Conservation (phyloP, 1,284 basidiomycete genomes). For the Schizophyllum amplum region DNA sequence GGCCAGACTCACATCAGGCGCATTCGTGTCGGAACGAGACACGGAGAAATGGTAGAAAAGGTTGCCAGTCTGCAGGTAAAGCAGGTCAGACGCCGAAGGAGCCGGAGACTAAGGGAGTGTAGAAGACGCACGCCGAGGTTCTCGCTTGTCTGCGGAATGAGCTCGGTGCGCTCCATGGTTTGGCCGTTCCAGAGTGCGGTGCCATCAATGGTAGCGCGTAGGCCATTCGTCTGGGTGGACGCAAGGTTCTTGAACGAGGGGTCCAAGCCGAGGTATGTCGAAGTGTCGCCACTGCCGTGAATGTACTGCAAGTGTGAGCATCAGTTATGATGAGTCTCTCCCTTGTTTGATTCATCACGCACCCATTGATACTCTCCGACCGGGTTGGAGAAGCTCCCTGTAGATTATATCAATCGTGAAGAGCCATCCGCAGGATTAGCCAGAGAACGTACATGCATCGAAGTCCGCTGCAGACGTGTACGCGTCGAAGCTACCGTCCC, state of each 20-base stretch:
- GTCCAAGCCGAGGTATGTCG: slow-evolving; percentile 45
- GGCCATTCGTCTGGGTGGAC: slow-evolving; percentile 41
- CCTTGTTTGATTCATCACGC: slow-evolving; percentile 6
- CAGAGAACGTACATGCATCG: slow-evolving; percentile 41
- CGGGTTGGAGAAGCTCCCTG: slow-evolving; percentile 53
- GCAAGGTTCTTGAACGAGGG: slow-evolving; percentile 56
- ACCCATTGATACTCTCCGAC: slow-evolving; percentile 56
- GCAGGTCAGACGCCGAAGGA: slow-evolving; percentile 16
- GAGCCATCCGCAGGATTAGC: not conserved
- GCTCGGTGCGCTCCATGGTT: slow-evolving; percentile 36
- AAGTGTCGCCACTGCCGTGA: slow-evolving; percentile 45
- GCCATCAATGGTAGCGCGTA: slow-evolving; percentile 48
- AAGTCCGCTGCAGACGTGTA: slow-evolving; percentile 40
- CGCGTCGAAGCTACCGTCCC: slow-evolving; percentile 47
- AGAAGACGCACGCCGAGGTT: not conserved
- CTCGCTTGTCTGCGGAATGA: slow-evolving; percentile 35
- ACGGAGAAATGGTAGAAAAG: slow-evolving; percentile 62
- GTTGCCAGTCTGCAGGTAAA: slow-evolving; percentile 52
- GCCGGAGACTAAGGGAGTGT: no score
- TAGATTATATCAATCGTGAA: slow-evolving; percentile 1
- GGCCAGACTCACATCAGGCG: slow-evolving; percentile 45
- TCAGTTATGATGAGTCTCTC: not conserved
- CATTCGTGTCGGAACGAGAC: slow-evolving; percentile 37
- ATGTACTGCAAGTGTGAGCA: slow-evolving; percentile 42
- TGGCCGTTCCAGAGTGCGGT: slow-evolving; percentile 47